A percentile compares a stretch with the other conserved stretches of the same genome.
phyloP scores from a whole-genome alignment of 2,329 filamentous ascomycete genomes.

The Aspergillus sp. region DNA sequence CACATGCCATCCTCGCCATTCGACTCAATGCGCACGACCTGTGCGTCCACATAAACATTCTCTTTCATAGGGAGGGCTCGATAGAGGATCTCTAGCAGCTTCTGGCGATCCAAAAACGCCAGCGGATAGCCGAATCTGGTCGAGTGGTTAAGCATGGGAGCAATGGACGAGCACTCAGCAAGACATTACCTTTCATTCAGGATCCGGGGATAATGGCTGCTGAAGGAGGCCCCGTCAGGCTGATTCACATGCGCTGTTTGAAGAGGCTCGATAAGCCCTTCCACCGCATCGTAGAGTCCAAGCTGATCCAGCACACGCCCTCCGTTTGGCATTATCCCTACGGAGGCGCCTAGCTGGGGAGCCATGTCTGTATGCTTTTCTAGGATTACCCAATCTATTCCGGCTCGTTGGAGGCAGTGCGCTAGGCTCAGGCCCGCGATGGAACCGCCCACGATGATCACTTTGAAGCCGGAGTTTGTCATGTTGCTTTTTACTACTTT shows the following conservation, averaged over 20 bases:
- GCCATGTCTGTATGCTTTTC: neutral
- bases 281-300: neutral
- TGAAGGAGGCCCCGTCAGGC: too few relatives aligned
- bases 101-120: conserved; percentile 18
- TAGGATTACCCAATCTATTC: conserved; percentile 1
- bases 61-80: conserved; percentile 25
- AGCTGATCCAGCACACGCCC: conserved; percentile 1
- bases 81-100: conserved; percentile 21
- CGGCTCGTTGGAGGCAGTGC: conserved; percentile 1
- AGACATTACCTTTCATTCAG: neutral
- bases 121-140: conserved; percentile 15
- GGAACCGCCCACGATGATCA: conserved; percentile 2
- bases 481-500: too few relatives aligned
- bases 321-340: neutral
- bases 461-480: too few relatives aligned
- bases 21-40: conserved; percentile 26
- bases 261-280: neutral
- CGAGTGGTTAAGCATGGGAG: too few relatives aligned
- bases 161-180: too few relatives aligned
- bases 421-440: conserved; percentile 3
- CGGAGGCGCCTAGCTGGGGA: neutral
- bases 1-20: conserved; percentile 20
- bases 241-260: neutral
- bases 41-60: conserved; percentile 28
- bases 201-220: too few relatives aligned